Evolutionary conservation across 441 rosid species (phyloP).

Genomic region (Aquilaria agallochum): DNA sequence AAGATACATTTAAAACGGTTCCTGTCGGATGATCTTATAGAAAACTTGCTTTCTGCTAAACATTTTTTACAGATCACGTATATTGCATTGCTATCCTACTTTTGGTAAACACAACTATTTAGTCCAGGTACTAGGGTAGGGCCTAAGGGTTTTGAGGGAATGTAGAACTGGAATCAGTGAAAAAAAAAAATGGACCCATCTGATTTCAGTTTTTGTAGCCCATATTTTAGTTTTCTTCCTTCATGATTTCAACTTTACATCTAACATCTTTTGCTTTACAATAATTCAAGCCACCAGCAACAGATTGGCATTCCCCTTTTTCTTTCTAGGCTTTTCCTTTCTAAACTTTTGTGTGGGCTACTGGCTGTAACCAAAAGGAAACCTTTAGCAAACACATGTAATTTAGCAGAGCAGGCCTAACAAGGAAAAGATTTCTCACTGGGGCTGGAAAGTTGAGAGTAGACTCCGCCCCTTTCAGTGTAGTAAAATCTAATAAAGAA

Average conservation of each 20-base stretch:
- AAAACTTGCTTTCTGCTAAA: neutral
- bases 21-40: too few relatives aligned
- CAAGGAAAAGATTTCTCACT: slow-evolving; percentile 5
- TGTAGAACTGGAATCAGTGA: too few relatives aligned
- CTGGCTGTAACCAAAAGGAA: slow-evolving; percentile 12
- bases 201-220: slow-evolving; percentile 1
- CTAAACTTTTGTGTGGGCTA: slow-evolving; percentile 12
- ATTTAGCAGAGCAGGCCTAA: slow-evolving; percentile 16
- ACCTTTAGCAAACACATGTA: slow-evolving; percentile 30
- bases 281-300: slow-evolving; percentile 21
- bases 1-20: too few relatives aligned
- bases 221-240: slow-evolving; percentile 1
- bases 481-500: slow-evolving; percentile 14
- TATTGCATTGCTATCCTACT: slow-evolving; percentile 4
- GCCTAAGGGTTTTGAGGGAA: too few relatives aligned
- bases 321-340: too few relatives aligned
- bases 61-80: slow-evolving; percentile 22
- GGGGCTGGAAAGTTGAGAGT: slow-evolving; percentile 16
- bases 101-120: slow-evolving; percentile 8
- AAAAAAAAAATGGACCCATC: too few relatives aligned
- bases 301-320: slow-evolving; percentile 8
- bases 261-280: slow-evolving; percentile 14
- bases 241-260: slow-evolving; percentile 17
- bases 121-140: too few relatives aligned
- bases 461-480: slow-evolving; percentile 19